Base-by-base conservation (phyloP, 768 basidiomycete genomes). In the Rhizopogon vulgaris region DNA sequence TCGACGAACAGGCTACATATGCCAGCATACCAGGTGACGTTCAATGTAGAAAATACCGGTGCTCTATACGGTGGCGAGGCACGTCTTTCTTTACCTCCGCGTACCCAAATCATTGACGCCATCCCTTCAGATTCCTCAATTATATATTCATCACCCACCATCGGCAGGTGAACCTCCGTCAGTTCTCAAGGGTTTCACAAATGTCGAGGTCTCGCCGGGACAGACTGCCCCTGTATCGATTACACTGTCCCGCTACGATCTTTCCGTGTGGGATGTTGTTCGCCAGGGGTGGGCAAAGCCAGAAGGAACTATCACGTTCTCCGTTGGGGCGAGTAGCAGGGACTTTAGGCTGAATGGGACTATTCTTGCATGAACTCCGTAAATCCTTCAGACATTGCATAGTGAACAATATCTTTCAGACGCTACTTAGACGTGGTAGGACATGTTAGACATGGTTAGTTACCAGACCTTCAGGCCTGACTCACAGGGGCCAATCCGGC, bases 241-340 rank as follows among this genome's bases (percentile, higher is more conserved):
- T 58, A 76, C 72, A 7, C 70, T 90, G 30, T 83, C 86, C 12
- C 73, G 84, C 34, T 83, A 87, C 58, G 84, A 87, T 56, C 59
- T 89, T 58, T 85, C 82, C 18, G 75, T 88, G 50, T 92, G 89
- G 91, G 87, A 92, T 64, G 78, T 77, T 1, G 76, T 67, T 9
- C 71, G 73, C 24, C 90, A 93, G 65, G 82, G 85, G 3, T 93
- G 91, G 90, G 71, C 72, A 55, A 80, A 78, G 56, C 89, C 90
- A 1, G 60, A 67, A 2, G 90, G 88, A 1, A 73, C 63, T 38
- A 82, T 87, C 60, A 69, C 69, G 18, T 74, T 93, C 46, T 77
- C 79, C 5, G 69, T 90, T 37, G 87, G 87, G 15, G 75, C 78
- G 53, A 89, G 87, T 61, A 87, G 85, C 60, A 71, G 86, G 53